Base-by-base conservation (phyloP, 1,284 basidiomycete species). In the Flammula alnicola region DNA sequence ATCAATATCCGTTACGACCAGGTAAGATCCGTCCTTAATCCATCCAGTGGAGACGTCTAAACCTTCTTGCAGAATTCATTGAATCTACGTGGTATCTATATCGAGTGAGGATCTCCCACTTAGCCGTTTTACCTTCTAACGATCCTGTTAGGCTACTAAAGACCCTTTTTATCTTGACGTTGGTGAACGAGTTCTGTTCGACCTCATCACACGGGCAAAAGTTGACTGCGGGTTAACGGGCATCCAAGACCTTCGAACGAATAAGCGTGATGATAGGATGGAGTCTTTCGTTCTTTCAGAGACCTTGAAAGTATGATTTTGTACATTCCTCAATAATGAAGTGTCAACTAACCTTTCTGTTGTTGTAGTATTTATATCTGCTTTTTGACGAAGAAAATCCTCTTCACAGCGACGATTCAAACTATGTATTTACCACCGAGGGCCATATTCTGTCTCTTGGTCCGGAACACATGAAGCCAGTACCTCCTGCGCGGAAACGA, bases 11-110 rank as follows among this genome's bases (percentile, higher is more conserved):
- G 7, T 74, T 95, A 47, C 78, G 93, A 51, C 93, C 90, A 54
- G 84, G 84, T 84, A 58, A 47, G 70, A 44, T 20, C 17, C 38
- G 33, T 31, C 33, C 20, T 19, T 47, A 11, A 26, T 19, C n/a
- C 20, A 23, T 4, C 39, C 17, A 25, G 27, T 4, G 31, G 55
- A n/a, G 9, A 42, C 41, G 35, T 46, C 39, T 59, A 16, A 44
- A 14, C 17, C 44, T 36, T 40, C 10, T 25, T n/a, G 2, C 68
- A 76, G 94, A 97, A 68, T 94, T 95, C 59, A 81, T 95, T 51
- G 94, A 97, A 69, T 93, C 90, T 19, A 98, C 92, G 2, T 95
- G 94, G 82, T 96, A 95, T 70, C 75, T 98, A 8, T 95, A 97
- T 63, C 80, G 89, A 44, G 93, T 91, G 61, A 57, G 83, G 71